These are phyloP conservation scores for Mrakia frigida DNA, from an alignment of 768 basidiomycete genomes.

Conservation along the genomic window DNA sequence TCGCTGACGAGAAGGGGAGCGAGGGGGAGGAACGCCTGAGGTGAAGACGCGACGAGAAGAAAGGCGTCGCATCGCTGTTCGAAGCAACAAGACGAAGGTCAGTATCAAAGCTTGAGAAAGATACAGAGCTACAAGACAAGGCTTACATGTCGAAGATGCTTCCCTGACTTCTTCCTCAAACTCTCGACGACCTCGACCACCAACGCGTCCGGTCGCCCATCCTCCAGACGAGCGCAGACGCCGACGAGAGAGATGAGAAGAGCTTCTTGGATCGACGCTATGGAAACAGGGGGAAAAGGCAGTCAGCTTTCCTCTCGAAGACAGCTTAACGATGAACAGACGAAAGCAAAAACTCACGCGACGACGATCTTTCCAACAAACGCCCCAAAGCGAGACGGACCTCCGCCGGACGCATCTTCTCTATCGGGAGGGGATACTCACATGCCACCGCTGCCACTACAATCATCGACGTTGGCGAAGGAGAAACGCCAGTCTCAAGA, in stretches of 20 bases:
- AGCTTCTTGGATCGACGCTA: conserved; percentile 15
- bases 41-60: neutral
- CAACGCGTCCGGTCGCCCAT: neutral
- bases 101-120: neutral
- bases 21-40: neutral
- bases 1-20: neutral
- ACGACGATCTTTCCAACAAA: neutral
- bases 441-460: neutral
- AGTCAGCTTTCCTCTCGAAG: too few relatives aligned
- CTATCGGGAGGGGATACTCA: neutral
- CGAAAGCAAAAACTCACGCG: neutral
- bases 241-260: conserved; percentile 8
- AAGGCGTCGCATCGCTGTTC: neutral
- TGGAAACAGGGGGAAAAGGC: too few relatives aligned
- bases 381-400: neutral
- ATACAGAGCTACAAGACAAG: neutral
- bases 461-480: neutral
- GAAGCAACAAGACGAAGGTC: neutral
- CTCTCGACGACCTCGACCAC: neutral
- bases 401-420: neutral
- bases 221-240: neutral
- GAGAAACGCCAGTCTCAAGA: neutral
- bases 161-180: neutral
- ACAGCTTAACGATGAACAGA: neutral
- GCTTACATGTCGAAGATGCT: conserved; percentile 14